These are phyloP conservation scores for Xylariales sp. DNA, from an alignment of 2,329 filamentous ascomycete genomes.

Conservation along the genomic window DNA sequence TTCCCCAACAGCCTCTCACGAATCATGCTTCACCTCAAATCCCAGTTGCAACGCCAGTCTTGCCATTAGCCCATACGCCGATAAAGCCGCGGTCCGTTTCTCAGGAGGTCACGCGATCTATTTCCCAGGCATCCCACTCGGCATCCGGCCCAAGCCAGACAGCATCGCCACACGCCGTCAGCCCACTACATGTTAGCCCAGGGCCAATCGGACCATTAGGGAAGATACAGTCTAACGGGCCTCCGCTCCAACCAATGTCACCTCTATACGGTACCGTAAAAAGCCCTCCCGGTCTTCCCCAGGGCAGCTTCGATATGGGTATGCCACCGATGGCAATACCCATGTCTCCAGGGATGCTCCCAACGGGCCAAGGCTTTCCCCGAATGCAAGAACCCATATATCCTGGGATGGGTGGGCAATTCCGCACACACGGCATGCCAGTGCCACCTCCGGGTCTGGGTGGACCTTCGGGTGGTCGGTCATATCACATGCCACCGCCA, in stretches of 20 bases:
- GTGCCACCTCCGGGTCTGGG: constrained; percentile 64
- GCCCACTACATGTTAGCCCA: constrained; percentile 73
- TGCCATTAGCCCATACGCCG: constrained; percentile 86
- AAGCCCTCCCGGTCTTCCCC: constrained; percentile 65
- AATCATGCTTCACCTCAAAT: constrained; percentile 82
- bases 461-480: constrained; percentile 55
- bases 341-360: constrained; percentile 66
- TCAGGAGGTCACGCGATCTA: constrained; percentile 78
- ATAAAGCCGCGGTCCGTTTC: constrained; percentile 80
- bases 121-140: constrained; percentile 76
- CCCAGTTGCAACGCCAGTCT: constrained; percentile 79
- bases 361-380: constrained; percentile 63
- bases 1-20: constrained; percentile 70
- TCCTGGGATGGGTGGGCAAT: constrained; percentile 55
- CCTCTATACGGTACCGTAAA: constrained; percentile 69
- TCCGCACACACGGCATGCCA: constrained; percentile 61
- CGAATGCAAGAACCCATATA: constrained; percentile 58
- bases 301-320: constrained; percentile 56
- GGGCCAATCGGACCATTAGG: constrained; percentile 71
- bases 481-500: constrained; percentile 62
- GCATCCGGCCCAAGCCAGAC: constrained; percentile 65
- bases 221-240: constrained; percentile 64
- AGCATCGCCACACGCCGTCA: constrained; percentile 69
- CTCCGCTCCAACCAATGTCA: constrained; percentile 67
- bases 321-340: constrained; percentile 69